phyloP scores from a whole-genome alignment of 192 early-diverging fungal genomes.

The Coemansia sp. region DNA sequence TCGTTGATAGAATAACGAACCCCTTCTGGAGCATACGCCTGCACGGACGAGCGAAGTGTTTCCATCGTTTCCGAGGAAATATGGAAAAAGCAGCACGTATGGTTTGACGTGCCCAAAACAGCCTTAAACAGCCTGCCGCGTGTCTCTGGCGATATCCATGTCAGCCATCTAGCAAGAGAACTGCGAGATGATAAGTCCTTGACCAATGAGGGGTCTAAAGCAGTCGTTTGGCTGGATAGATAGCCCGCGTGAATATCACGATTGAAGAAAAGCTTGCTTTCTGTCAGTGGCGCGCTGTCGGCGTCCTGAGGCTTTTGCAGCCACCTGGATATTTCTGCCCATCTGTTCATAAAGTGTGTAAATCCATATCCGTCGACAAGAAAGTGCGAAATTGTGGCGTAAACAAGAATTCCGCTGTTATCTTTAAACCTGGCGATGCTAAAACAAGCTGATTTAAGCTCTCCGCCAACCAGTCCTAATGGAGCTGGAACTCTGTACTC shows the following conservation, averaged over 20 bases:
- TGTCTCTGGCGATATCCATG: constrained; percentile 19
- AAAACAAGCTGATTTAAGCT: constrained; percentile 12
- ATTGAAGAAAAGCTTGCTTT: not conserved
- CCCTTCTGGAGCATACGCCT: not conserved
- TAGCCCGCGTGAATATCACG: not conserved
- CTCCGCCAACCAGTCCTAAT: not conserved
- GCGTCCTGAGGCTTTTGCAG: constrained; percentile 3
- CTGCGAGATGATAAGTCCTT: not conserved
- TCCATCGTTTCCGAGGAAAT: not conserved
- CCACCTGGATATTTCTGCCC: constrained; percentile 18
- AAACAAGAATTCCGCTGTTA: constrained; percentile 31
- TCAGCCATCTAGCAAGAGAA: not conserved
- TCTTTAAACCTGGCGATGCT: constrained; percentile 22
- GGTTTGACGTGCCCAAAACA: not conserved
- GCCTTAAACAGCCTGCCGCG: not conserved
- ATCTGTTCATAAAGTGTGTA: constrained; percentile 21
- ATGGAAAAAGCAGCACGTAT: constrained; percentile 10
- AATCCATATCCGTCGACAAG: constrained; percentile 22
- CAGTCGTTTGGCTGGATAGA: not conserved
- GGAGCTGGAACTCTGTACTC: constrained; percentile 3
- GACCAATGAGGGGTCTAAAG: not conserved
- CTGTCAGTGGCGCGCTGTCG: not conserved
- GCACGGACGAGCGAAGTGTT: not conserved
- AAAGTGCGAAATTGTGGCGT: constrained; percentile 19
- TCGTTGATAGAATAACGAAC: constrained; percentile 23